Evolutionary conservation across 2,329 filamentous ascomycete genomes (phyloP).

Genomic region (Curvularia verruculosa): DNA sequence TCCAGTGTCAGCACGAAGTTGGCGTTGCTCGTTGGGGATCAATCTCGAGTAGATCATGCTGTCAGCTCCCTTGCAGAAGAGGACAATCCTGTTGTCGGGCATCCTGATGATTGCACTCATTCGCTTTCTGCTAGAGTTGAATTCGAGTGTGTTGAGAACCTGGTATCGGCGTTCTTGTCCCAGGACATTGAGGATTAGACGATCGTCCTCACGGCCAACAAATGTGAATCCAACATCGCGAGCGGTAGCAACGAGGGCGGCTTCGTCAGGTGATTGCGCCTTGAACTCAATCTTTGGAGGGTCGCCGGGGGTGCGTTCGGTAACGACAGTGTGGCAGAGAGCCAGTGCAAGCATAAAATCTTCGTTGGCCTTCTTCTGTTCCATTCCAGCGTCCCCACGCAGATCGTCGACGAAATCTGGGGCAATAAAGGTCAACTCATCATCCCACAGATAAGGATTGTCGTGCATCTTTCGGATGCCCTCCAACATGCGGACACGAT

Average conservation of each 20-base stretch:
- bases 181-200: conserved; percentile 83
- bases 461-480: conserved; percentile 78
- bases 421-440: conserved; percentile 89
- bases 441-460: conserved; percentile 89
- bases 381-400: conserved; percentile 73
- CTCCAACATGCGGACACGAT: conserved; percentile 73
- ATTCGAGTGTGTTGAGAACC: conserved; percentile 93
- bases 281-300: conserved; percentile 92
- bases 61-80: conserved; percentile 98
- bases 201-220: conserved; percentile 77
- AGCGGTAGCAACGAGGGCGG: conserved; percentile 90
- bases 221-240: conserved; percentile 96
- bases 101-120: conserved; percentile 98
- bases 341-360: conserved; percentile 94
- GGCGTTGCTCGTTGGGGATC: conserved; percentile 80
- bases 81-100: conserved; percentile 85
- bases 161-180: conserved; percentile 84
- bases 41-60: conserved; percentile 95
- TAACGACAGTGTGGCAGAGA: conserved; percentile 95
- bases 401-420: conserved; percentile 88
- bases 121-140: conserved; percentile 94
- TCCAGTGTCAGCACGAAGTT: conserved; percentile 81
- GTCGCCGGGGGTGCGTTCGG: conserved; percentile 87
- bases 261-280: conserved; percentile 95
- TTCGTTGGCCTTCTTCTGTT: conserved; percentile 78